These are phyloP conservation scores for Phytophthora brassicae DNA, from an alignment of 352 stramenopile genomes.

Conservation along the genomic window DNA sequence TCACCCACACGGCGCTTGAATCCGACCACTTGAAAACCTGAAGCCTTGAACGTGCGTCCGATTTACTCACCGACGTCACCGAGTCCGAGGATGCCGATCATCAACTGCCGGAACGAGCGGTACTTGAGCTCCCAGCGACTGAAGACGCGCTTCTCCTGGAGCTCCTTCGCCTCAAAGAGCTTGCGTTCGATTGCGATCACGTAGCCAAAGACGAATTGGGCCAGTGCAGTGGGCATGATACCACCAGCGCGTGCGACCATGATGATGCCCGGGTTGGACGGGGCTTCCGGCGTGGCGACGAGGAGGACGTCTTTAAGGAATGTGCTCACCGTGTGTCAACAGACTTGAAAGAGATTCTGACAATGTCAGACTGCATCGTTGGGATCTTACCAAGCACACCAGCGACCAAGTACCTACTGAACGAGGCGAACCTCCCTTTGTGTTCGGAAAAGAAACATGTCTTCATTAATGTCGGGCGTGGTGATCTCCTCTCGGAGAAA, in stretches of 20 bases:
- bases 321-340: conserved; percentile 45
- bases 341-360: conserved; percentile 48
- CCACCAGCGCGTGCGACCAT: conserved; percentile 49
- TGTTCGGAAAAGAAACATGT: conserved; percentile 68
- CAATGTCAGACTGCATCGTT: conserved; percentile 74
- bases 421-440: conserved; percentile 38
- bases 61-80: conserved; percentile 66
- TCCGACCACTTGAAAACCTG: conserved; percentile 60
- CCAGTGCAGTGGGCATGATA: conserved; percentile 54
- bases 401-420: conserved; percentile 69
- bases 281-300: conserved; percentile 17
- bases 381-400: conserved; percentile 82
- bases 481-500: conserved; percentile 70
- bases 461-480: conserved; percentile 88
- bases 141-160: conserved; percentile 36
- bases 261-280: conserved; percentile 31
- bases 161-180: conserved; percentile 40
- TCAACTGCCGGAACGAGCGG: conserved; percentile 43
- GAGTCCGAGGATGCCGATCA: conserved; percentile 58
- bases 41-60: conserved; percentile 45
- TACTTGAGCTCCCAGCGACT: conserved; percentile 42
- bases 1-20: conserved; percentile 62
- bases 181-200: conserved; percentile 48
- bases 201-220: conserved; percentile 53
- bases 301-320: conserved; percentile 16